phyloP scores from a whole-genome alignment of 2,329 filamentous ascomycete genomes.

The Purpureocillium takamizusanense region DNA sequence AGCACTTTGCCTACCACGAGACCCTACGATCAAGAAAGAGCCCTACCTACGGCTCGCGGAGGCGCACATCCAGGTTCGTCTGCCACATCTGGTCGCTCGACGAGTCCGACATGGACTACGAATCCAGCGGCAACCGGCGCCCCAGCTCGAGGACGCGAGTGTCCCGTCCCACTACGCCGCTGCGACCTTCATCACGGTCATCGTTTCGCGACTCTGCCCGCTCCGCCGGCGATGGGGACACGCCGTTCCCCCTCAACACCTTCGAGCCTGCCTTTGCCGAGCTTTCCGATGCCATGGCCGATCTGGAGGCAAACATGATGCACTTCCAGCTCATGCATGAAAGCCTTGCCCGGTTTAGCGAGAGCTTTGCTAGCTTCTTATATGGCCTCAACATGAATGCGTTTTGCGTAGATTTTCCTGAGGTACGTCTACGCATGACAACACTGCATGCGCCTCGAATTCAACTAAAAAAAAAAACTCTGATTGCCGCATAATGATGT shows the following conservation, averaged over 20 bases:
- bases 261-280: slow-evolving; percentile 91
- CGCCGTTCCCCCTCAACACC: slow-evolving; percentile 62
- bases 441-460: too few relatives aligned
- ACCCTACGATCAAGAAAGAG: too few relatives aligned
- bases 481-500: neutral
- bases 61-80: too few relatives aligned
- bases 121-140: slow-evolving; percentile 21
- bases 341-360: slow-evolving; percentile 83
- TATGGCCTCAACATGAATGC: slow-evolving; percentile 99
- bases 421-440: slow-evolving; percentile 59
- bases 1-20: too few relatives aligned
- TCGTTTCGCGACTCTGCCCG: slow-evolving; percentile 73
- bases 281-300: slow-evolving; percentile 85
- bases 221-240: slow-evolving; percentile 38
- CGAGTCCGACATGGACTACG: slow-evolving; percentile 8
- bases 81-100: too few relatives aligned
- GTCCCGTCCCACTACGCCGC: slow-evolving; percentile 81
- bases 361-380: slow-evolving; percentile 90
- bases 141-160: slow-evolving; percentile 54
- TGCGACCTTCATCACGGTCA: slow-evolving; percentile 81
- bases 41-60: too few relatives aligned
- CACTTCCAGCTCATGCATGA: slow-evolving; percentile 96
- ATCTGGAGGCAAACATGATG: slow-evolving; percentile 95
- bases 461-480: too few relatives aligned
- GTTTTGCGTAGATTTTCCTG: slow-evolving; percentile 95